phyloP scores from a whole-genome alignment of 805 yeast species.

The Cyberlindnera xishuangbannaensis region DNA sequence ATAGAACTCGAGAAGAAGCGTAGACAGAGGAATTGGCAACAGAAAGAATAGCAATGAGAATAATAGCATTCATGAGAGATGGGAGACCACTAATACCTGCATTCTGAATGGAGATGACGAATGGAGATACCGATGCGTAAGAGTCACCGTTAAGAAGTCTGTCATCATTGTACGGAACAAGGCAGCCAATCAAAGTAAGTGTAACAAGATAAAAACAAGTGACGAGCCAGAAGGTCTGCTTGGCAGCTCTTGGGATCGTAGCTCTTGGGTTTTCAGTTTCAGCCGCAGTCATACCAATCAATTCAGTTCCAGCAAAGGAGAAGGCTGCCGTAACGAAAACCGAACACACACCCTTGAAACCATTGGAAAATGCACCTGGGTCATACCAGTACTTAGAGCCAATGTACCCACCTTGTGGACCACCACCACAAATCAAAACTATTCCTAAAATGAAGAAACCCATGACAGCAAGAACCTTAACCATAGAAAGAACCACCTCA shows the following conservation, averaged over 20 bases:
- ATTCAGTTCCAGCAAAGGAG: constrained; percentile 67
- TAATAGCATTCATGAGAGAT: constrained; percentile 59
- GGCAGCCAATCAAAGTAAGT: constrained; percentile 50
- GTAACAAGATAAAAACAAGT: constrained; percentile 57
- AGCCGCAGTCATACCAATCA: constrained; percentile 70
- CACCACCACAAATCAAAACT: constrained; percentile 47
- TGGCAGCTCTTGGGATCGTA: constrained; percentile 65
- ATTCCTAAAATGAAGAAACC: constrained; percentile 43
- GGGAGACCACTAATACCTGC: constrained; percentile 64
- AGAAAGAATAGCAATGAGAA: constrained; percentile 57
- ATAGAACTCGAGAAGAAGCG: constrained; percentile 60
- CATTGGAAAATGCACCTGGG: constrained; percentile 46
- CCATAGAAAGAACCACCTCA: constrained; percentile 40
- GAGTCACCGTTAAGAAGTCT: constrained; percentile 41
- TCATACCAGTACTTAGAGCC: constrained; percentile 45
- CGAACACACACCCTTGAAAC: constrained; percentile 60
- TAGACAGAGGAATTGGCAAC: constrained; percentile 68
- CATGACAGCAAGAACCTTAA: constrained; percentile 42
- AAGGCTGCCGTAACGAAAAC: constrained; percentile 72
- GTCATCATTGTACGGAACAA: constrained; percentile 59
- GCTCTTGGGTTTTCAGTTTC: constrained; percentile 64
- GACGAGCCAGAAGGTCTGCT: constrained; percentile 78
- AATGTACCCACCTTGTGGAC: constrained; percentile 39
- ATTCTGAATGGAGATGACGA: constrained; percentile 59
- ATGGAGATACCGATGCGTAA: constrained; percentile 67